A percentile compares a stretch with the other conserved stretches of the same genome.
phyloP scores from a whole-genome alignment of 768 basidiomycete genomes.

The Pulveroboletus sp. region DNA sequence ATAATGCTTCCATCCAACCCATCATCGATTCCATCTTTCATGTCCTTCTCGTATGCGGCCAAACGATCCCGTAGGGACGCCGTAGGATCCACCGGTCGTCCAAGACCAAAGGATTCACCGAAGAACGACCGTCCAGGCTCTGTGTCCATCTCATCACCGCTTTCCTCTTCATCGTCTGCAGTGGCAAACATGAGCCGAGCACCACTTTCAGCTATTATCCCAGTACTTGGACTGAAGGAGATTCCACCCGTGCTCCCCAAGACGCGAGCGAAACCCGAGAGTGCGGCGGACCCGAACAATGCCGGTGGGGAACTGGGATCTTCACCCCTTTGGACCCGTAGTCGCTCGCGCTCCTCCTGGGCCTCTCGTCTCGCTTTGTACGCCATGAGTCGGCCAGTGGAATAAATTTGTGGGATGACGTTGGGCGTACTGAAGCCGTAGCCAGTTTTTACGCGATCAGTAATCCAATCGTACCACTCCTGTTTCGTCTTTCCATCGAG shows the following conservation, averaged over 20 bases:
- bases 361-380: conserved; percentile 62
- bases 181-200: conserved; percentile 54
- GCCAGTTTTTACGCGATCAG: conserved; percentile 68
- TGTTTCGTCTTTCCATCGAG: conserved; percentile 83
- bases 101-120: conserved; percentile 41
- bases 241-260: conserved; percentile 58
- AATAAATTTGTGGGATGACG: conserved; percentile 70
- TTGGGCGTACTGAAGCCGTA: conserved; percentile 78
- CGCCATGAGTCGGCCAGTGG: conserved; percentile 55
- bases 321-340: conserved; percentile 34
- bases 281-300: conserved; percentile 34
- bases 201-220: conserved; percentile 46
- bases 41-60: conserved; percentile 56
- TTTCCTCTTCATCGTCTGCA: conserved; percentile 57
- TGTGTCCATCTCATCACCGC: conserved; percentile 44
- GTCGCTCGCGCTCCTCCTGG: conserved; percentile 44
- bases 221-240: conserved; percentile 54
- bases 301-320: conserved; percentile 21
- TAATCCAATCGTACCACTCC: conserved; percentile 90
- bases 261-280: conserved; percentile 51
- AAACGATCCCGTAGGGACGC: conserved; percentile 55
- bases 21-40: conserved; percentile 33
- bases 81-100: conserved; percentile 48
- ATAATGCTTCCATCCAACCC: conserved; percentile 17
- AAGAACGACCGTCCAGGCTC: conserved; percentile 42